A percentile compares a stretch with the other conserved stretches of the same genome.
These are phyloP conservation scores for Chlorella vulgaris DNA, from an alignment of 139 green algal genomes.

Conservation along the genomic window DNA sequence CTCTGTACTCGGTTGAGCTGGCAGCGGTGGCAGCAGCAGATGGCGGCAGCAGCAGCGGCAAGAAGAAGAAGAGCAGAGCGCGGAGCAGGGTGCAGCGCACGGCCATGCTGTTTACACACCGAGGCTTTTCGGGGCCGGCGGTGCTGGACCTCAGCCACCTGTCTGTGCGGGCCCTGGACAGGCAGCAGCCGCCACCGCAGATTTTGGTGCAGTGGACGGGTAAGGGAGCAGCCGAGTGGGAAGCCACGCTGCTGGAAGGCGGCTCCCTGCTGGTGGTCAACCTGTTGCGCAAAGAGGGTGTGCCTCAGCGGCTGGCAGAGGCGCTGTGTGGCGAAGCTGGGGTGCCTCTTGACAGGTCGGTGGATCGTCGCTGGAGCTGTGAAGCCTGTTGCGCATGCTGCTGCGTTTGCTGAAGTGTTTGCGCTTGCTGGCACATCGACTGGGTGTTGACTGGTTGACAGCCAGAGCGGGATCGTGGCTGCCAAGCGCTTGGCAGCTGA, in stretches of 20 bases:
- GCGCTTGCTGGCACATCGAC: too few relatives aligned
- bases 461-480: too few relatives aligned
- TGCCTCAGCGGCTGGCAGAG: slow-evolving; percentile 76
- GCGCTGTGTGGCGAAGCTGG: slow-evolving; percentile 70
- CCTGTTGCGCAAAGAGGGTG: slow-evolving; percentile 55
- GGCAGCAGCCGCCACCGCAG: slow-evolving; percentile 21
- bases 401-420: too few relatives aligned
- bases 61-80: slow-evolving; percentile 40
- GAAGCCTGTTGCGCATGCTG: not conserved
- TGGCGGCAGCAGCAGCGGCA: slow-evolving; percentile 30
- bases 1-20: slow-evolving; percentile 51
- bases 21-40: not conserved
- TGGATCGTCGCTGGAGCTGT: too few relatives aligned
- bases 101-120: slow-evolving; percentile 90
- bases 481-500: too few relatives aligned
- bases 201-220: slow-evolving; percentile 69
- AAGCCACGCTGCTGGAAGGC: slow-evolving; percentile 49
- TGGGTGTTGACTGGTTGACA: too few relatives aligned
- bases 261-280: slow-evolving; percentile 47
- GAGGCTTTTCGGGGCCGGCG: slow-evolving; percentile 76
- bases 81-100: slow-evolving; percentile 54
- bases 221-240: slow-evolving; percentile 56
- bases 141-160: slow-evolving; percentile 86
- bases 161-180: slow-evolving; percentile 55
- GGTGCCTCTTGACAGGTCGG: slow-evolving; percentile 36